phyloP scores from a whole-genome alignment of 2,329 filamentous ascomycete genomes.

The Escovopsis sp. region DNA sequence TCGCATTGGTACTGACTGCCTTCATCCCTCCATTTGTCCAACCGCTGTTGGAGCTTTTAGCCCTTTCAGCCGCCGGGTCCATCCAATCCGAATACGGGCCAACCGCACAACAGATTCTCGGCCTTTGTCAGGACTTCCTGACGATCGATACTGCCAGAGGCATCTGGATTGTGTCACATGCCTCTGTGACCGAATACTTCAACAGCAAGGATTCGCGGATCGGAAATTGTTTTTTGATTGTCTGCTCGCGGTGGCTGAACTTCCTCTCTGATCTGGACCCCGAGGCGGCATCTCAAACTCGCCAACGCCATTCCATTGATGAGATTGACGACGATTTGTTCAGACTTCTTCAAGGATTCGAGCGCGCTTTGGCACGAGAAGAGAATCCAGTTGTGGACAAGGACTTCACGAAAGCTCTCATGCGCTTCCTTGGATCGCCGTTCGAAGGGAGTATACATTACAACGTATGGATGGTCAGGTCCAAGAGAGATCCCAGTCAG shows the following conservation, averaged over 20 bases:
- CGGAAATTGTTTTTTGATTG: background rate
- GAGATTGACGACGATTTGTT: too few species aligned
- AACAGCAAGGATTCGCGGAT: background rate
- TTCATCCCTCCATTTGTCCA: background rate
- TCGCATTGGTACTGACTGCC: conserved; percentile 1
- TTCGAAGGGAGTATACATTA: background rate
- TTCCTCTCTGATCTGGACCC: background rate
- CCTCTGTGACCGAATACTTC: conserved; percentile 4
- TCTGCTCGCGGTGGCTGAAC: background rate
- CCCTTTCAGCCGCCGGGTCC: background rate
- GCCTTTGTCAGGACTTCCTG: conserved; percentile 2
- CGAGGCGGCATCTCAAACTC: background rate
- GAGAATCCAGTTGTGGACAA: background rate
- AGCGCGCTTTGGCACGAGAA: background rate
- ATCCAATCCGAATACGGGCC: background rate
- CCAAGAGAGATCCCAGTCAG: too few species aligned
- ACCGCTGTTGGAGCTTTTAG: background rate
- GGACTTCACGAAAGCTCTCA: background rate
- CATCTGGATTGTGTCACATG: conserved; percentile 3
- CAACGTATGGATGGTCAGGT: background rate
- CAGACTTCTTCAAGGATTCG: background rate
- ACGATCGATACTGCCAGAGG: background rate
- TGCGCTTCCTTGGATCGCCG: conserved; percentile 1
- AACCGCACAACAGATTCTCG: conserved; percentile 1
- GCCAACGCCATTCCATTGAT: background rate